Evolutionary conservation across 2,329 filamentous ascomycete genomes (phyloP), one percentile per base, ranked within the genome.

Genomic region (Arthrobotrys conoides): DNA sequence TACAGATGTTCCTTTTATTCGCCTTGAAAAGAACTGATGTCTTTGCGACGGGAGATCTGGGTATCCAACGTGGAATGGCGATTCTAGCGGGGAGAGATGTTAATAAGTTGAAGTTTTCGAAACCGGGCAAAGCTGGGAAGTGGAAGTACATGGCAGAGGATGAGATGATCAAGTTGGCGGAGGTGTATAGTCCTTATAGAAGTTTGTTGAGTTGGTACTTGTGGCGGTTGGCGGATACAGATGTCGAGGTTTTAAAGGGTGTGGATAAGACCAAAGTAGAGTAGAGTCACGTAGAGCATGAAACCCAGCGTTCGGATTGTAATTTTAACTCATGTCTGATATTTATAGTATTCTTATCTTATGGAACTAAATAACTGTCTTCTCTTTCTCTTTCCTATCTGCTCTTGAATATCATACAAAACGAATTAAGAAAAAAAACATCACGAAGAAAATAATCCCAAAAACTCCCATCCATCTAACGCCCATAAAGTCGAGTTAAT

Each of bases 1-100:
- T 97, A 14, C 94, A 97, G 86, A 98, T 99, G 96, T 99, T 99
- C 87, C 93, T 94, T 63, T 93, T 92, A 84, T 98, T 99, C 85
- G 92, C 90, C n/a, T 87, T 99, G 48, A 98, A 97, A 87, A 88
- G 94, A 12, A 91, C 94, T 88, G 95, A 99, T 85, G 93, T 99
- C 22, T 97, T 98, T 84, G 93, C 91, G 22, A 91, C 93, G 0
- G 95, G 96, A 0, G 95, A 99, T 85, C 85, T 99, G 79, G 96
- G 96, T 3, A 93, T 99, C 55, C 96, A 98, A 88, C 88, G 94
- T 82, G 96, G 96, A 9, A 97, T 97, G 91, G 96, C 96, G 0
- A 91, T 92, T 0, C 94, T 96, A 83, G 87, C 91, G 59, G 96
- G 96, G 0, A 89, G 89, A 76, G 93, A 98, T 83, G 90, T 98